phyloP scores from a whole-genome alignment of 371 early-diverging fungal genomes.

The Mucor racemosus region DNA sequence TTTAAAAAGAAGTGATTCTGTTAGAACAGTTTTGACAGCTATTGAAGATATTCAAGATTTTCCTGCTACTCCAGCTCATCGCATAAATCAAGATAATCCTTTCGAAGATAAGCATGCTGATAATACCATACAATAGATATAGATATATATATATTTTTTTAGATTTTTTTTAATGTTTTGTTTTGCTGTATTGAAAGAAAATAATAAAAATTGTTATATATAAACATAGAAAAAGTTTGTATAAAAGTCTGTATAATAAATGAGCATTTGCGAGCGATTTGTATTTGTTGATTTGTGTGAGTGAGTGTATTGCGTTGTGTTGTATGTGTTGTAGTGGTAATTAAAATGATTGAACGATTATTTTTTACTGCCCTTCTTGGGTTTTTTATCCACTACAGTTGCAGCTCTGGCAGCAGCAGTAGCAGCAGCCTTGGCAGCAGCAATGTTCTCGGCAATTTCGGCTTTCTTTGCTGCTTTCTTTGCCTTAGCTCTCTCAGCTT shows the following conservation, averaged over 20 bases:
- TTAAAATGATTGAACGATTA: not conserved
- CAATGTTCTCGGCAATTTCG: conserved; percentile 22
- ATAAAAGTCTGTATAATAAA: not conserved
- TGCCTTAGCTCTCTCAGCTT: conserved; percentile 28
- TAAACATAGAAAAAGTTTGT: not conserved
- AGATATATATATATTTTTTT: not conserved
- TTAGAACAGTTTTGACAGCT: conserved; percentile 21
- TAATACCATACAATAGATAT: not conserved
- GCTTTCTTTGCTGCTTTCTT: conserved; percentile 31
- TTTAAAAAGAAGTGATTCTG: conserved; percentile 39
- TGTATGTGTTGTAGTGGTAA: not conserved
- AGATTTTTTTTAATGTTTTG: not conserved
- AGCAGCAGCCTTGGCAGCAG: conserved; percentile 23
- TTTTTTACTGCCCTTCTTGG: conserved; percentile 17
- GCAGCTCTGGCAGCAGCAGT: conserved; percentile 9
- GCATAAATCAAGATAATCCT: not conserved
- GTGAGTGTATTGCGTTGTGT: not conserved
- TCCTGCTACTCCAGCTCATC: not conserved
- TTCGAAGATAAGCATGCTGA: conserved; percentile 1
- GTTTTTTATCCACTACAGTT: not conserved
- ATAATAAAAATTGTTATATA: not conserved
- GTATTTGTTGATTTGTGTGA: not conserved
- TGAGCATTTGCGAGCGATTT: conserved; percentile 1
- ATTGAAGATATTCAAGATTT: conserved; percentile 16
- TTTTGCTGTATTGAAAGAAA: not conserved